A percentile compares a stretch with the other conserved stretches of the same genome.
Conservation (phyloP, 2,329 filamentous ascomycete genomes). For the Fonsecaea pugnacius region DNA sequence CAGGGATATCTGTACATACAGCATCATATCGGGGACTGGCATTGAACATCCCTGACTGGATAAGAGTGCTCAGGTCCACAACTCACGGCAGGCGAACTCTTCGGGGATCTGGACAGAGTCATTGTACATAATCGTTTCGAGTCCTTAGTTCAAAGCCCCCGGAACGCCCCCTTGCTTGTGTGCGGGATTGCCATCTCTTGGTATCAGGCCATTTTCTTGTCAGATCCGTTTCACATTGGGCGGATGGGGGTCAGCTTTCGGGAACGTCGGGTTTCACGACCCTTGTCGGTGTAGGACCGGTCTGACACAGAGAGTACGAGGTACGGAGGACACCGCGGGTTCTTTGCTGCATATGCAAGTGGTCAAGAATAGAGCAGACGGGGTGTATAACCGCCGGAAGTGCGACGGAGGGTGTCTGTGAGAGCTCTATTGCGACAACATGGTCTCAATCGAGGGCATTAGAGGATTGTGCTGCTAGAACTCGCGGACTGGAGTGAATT, state of each 20-base stretch:
- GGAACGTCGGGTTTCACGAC: slow-evolving; percentile 17
- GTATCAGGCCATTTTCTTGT: slow-evolving; percentile 1
- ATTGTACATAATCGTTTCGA: slow-evolving; percentile 1
- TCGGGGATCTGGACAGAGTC: slow-evolving; percentile 16
- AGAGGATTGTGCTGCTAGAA: background rate
- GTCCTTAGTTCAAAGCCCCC: background rate
- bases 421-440: background rate
- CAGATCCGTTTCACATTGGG: background rate
- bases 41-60: background rate
- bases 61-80: slow-evolving; percentile 4
- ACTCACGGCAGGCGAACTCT: background rate
- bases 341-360: background rate
- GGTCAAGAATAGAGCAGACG: slow-evolving; percentile 10
- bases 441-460: background rate
- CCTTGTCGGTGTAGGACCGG: background rate
- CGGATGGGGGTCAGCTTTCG: slow-evolving; percentile 10
- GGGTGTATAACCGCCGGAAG: background rate
- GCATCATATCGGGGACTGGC: slow-evolving; percentile 17
- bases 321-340: background rate
- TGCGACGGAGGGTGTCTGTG: background rate
- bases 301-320: background rate
- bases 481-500: background rate
- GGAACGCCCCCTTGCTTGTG: background rate
- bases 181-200: slow-evolving; percentile 1
- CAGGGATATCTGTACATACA: background rate